Base-by-base conservation (phyloP, 306 rosid species). In the Prosopis cineraria region DNA sequence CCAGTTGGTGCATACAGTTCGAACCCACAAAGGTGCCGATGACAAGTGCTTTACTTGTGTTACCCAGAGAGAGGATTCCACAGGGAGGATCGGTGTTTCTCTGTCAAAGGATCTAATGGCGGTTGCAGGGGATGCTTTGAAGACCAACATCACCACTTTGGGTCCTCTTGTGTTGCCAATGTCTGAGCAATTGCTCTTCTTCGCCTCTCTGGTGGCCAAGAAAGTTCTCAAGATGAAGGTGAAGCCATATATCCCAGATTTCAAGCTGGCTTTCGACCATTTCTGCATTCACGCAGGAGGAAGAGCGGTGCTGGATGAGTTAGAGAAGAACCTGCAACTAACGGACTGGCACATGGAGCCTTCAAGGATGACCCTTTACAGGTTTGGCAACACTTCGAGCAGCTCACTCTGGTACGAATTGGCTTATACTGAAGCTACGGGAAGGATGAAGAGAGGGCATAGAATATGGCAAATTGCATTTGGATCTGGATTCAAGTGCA, bases 231-330 rank as follows among this genome's bases (percentile, higher is more conserved):
- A 87, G 85, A 83, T 81, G 89, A 87, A 85, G 65, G 30, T 85
- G 62, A 85, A 84, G 82, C 89, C 93, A 27, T 89, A 87, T 73
- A 87, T 89, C 70, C 93, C 90, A 0, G 90, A 89, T 80, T 89
- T 89, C 37, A 87, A 87, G 73, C 47, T 89, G 80, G 91, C 93
- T 33, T 89, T 89, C 30, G 91, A 89, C 12, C 93, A 89, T 72
- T 87, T 89, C 75, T 87, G 89, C 81, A 89, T 89, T 47, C 93
- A 89, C 72, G 89, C 91, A 1, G 91, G 93, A 30, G 91, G 93
- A 68, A 85, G 93, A 81, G 93, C 88, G 0, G 89, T 89, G 78
- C 82, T 89, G 20, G 91, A 89, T 83, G 93, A 87, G 80, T 68
- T 89, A 73, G 89, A 89, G 85, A 85, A 83, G 82, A 90, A 87